phyloP scores from a whole-genome alignment of 1,284 basidiomycete species.

The Malassezia nana region DNA sequence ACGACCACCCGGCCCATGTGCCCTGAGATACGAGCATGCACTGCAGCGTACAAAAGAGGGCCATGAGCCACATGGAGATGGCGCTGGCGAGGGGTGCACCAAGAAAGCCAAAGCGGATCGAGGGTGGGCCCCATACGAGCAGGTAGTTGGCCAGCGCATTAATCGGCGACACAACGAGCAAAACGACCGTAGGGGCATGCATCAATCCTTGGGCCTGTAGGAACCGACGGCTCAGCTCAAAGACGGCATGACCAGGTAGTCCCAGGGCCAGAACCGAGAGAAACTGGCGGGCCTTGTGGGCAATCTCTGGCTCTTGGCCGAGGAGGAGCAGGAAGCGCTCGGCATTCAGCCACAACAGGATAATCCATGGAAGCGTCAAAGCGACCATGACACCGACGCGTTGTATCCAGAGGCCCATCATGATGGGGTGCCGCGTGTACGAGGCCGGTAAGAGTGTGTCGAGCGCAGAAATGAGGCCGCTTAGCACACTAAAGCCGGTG shows the following conservation, averaged over 20 bases:
- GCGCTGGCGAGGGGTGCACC: constrained; percentile 85
- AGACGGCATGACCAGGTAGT: constrained; percentile 69
- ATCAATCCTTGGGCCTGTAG: constrained; percentile 59
- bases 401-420: constrained; percentile 83
- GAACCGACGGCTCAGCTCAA: constrained; percentile 34
- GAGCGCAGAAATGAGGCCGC: constrained; percentile 66
- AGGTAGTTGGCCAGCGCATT: constrained; percentile 75
- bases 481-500: constrained; percentile 41
- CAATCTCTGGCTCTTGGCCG: constrained; percentile 76
- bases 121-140: constrained; percentile 54
- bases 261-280: constrained; percentile 68
- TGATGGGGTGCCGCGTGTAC: constrained; percentile 72
- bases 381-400: constrained; percentile 61
- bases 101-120: constrained; percentile 66
- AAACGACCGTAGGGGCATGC: constrained; percentile 72
- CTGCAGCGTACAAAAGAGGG: constrained; percentile 45
- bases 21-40: constrained; percentile 56
- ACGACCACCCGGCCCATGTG: constrained; percentile 72
- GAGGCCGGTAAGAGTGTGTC: constrained; percentile 82
- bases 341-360: constrained; percentile 62
- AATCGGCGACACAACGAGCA: constrained; percentile 71
- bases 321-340: constrained; percentile 67
- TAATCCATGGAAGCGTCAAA: constrained; percentile 25
- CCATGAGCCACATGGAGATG: constrained; percentile 75
- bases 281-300: constrained; percentile 62